Percentiles rank a stretch among this genome's conserved stretches.
These are phyloP conservation scores for Neurospora discreta DNA, from an alignment of 495 filamentous ascomycete species.

Conservation along the genomic window DNA sequence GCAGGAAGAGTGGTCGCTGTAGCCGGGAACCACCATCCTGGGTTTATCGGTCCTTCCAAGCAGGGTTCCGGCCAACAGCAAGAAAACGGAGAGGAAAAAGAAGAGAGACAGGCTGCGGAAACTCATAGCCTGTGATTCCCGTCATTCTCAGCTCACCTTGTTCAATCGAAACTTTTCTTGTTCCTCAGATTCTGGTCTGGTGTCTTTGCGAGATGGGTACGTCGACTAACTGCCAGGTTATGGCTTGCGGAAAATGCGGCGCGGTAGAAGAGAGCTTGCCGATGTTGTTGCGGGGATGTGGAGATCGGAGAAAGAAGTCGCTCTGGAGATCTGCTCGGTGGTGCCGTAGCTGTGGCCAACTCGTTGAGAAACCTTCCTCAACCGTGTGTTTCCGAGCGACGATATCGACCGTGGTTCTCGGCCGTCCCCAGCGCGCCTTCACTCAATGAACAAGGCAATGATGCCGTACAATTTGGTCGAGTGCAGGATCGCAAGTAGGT, in stretches of 20 bases:
- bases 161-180: background rate
- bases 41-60: conserved; percentile 1
- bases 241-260: background rate
- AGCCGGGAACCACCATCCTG: conserved; percentile 6
- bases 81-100: background rate
- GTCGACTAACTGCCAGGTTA: background rate
- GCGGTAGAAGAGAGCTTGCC: background rate
- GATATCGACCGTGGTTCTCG: background rate
- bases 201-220: background rate
- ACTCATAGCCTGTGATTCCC: background rate
- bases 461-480: conserved; percentile 12
- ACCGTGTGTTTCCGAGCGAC: background rate
- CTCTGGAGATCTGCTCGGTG: background rate
- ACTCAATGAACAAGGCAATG: conserved; percentile 7
- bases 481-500: conserved; percentile 15
- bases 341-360: background rate
- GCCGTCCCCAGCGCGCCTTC: conserved; percentile 4
- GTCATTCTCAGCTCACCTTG: background rate
- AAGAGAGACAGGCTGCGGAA: background rate
- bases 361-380: background rate
- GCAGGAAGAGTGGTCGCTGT: conserved; percentile 5
- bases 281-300: background rate
- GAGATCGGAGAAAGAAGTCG: background rate
- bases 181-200: background rate
- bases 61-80: background rate